Conservation (phyloP, 78 protist species). For the Reticulomyxa filosa region DNA sequence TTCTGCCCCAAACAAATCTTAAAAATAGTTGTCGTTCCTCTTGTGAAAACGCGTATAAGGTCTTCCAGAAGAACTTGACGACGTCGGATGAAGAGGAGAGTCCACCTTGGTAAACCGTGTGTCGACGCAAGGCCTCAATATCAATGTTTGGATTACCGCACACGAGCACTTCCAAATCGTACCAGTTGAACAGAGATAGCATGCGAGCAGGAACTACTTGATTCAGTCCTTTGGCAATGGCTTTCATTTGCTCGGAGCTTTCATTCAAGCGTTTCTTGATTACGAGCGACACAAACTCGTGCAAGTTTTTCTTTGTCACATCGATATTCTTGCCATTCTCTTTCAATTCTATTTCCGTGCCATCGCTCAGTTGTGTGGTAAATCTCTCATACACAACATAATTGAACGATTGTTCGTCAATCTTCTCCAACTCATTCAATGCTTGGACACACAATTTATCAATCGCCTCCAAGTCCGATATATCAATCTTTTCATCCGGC, state of each 20-base stretch:
- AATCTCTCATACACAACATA: no score
- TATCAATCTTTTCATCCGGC: not conserved
- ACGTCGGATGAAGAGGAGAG: not conserved
- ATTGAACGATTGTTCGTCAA: not conserved
- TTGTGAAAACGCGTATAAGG: not conserved
- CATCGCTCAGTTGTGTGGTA: no score
- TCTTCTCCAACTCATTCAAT: no score
- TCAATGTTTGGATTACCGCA: not conserved
- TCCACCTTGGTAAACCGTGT: not conserved
- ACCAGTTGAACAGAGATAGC: conserved; percentile 9
- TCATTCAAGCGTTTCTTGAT: not conserved
- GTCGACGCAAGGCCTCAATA: not conserved
- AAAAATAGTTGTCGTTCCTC: not conserved
- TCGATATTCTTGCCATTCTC: not conserved
- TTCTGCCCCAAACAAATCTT: conserved; percentile 1
- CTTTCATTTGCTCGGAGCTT: not conserved
- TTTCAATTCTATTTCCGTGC: not conserved
- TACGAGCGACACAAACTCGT: not conserved
- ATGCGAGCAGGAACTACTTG: conserved; percentile 7
- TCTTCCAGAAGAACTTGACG: conserved; percentile 2
- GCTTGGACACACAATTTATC: not conserved
- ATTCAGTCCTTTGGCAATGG: not conserved
- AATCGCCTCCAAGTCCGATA: not conserved
- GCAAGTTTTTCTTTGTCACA: conserved; percentile 9
- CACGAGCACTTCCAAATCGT: conserved; percentile 26